Percentiles rank a stretch among this genome's conserved stretches.
phyloP scores from a whole-genome alignment of 2,329 filamentous ascomycete species.

The Bipolaris oryzae region DNA sequence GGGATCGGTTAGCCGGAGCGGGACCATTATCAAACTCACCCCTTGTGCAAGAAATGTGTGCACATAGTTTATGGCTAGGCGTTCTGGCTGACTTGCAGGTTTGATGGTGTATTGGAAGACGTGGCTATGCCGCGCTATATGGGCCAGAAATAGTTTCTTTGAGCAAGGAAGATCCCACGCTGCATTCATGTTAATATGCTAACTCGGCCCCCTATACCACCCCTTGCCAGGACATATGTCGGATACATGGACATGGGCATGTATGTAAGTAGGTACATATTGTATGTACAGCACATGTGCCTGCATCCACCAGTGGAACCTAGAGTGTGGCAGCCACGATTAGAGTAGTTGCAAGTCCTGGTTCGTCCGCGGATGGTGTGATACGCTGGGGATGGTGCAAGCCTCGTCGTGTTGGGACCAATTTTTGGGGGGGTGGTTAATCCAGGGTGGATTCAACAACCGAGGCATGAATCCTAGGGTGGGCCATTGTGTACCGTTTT shows the following conservation, averaged over 20 bases:
- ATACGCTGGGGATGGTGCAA: slow-evolving; percentile 1
- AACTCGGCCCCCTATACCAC: background rate
- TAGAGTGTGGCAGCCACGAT: slow-evolving; percentile 8
- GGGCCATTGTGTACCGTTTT: background rate
- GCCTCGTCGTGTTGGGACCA: background rate
- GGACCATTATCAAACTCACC: background rate
- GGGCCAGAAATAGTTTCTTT: background rate
- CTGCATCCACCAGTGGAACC: background rate
- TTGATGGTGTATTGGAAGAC: slow-evolving; percentile 1
- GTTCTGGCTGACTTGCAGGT: background rate
- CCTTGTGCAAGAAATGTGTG: no score
- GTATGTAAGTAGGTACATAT: background rate
- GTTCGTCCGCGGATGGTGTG: slow-evolving; percentile 8
- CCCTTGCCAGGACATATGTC: no score
- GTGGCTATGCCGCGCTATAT: background rate
- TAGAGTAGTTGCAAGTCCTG: background rate
- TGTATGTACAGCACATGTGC: background rate
- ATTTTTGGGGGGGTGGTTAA: slow-evolving; percentile 3
- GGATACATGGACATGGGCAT: no score
- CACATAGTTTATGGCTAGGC: no score
- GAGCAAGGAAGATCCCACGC: background rate
- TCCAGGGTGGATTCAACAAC: background rate
- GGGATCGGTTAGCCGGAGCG: background rate
- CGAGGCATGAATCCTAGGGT: slow-evolving; percentile 1
- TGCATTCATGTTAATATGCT: no score